Percentiles rank a stretch among this genome's conserved stretches.
Evolutionary conservation across 2,329 filamentous ascomycete genomes (phyloP).

Genomic region (Fusarium equiseti): DNA sequence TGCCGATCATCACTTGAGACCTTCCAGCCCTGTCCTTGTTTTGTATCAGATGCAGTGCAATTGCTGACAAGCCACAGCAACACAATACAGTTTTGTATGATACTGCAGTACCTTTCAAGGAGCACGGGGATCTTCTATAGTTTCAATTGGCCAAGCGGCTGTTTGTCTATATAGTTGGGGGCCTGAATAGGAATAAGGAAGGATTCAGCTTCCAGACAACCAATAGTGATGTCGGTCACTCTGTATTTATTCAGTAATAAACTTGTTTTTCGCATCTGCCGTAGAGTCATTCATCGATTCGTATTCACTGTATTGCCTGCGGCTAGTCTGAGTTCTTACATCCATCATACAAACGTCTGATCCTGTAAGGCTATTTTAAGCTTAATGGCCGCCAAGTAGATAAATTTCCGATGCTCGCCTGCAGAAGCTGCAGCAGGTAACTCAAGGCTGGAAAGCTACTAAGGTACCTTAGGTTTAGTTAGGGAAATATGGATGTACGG

Average conservation of each 20-base stretch:
- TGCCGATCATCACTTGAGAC: conserved; percentile 9
- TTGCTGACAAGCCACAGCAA: conserved; percentile 3
- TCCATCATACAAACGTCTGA: background rate
- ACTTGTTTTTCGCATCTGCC: background rate
- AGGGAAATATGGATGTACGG: background rate
- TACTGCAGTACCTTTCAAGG: background rate
- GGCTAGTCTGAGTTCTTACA: background rate
- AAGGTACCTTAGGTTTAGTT: background rate
- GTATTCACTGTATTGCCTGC: background rate
- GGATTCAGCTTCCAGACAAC: background rate
- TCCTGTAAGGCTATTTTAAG: conserved; percentile 2
- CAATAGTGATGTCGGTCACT: no score
- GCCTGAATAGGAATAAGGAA: background rate
- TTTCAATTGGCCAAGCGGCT: background rate
- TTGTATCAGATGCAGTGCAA: background rate
- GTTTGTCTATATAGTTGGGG: background rate
- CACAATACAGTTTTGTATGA: background rate
- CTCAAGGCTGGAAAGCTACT: background rate
- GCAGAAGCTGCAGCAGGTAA: background rate
- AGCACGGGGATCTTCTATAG: background rate
- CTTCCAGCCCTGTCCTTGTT: conserved; percentile 20
- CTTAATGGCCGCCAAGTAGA: background rate
- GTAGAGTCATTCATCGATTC: background rate
- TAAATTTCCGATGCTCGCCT: background rate
- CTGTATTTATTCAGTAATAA: background rate